Conservation (phyloP, 306 rosid species). For the Medicago ruthenica region DNA sequence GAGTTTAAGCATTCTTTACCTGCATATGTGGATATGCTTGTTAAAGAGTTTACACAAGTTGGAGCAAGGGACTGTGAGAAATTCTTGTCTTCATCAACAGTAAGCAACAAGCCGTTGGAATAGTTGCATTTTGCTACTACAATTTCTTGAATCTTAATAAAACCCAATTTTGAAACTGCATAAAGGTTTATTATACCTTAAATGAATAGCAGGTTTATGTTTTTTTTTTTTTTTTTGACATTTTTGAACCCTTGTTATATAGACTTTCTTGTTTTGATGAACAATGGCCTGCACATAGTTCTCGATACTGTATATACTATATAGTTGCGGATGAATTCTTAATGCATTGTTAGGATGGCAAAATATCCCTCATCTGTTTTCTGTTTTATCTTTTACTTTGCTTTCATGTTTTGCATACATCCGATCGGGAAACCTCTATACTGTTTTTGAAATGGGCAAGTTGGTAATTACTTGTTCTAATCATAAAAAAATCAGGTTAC, state of each 20-base stretch:
- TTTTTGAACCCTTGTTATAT: conserved; percentile 34
- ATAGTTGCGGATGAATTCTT: conserved; percentile 41
- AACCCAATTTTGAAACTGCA: conserved; percentile 45
- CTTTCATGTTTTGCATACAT: not conserved
- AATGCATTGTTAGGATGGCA: conserved; percentile 22
- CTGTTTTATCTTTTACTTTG: conserved; percentile 3
- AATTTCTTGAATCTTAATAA: conserved; percentile 30
- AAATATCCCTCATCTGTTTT: conserved; percentile 1
- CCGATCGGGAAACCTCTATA: not conserved
- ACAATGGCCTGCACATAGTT: conserved; percentile 45
- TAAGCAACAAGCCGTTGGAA: conserved; percentile 20
- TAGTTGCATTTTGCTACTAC: conserved; percentile 41
- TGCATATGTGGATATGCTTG: conserved; percentile 51
- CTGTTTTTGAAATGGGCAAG: not conserved
- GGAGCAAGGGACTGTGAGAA: conserved; percentile 72
- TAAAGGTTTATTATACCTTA: conserved; percentile 34
- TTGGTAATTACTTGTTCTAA: not conserved
- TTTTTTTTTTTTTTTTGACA: conserved; percentile 13
- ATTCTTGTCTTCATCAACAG: conserved; percentile 46
- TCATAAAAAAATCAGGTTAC: not conserved
- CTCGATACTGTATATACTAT: conserved; percentile 53
- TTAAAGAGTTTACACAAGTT: conserved; percentile 48
- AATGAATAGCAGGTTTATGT: conserved; percentile 34
- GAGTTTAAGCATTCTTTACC: conserved; percentile 54
- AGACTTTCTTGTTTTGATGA: conserved; percentile 31